Conservation (phyloP, 495 filamentous ascomycete species). For the Aspergillus ellipticus region DNA sequence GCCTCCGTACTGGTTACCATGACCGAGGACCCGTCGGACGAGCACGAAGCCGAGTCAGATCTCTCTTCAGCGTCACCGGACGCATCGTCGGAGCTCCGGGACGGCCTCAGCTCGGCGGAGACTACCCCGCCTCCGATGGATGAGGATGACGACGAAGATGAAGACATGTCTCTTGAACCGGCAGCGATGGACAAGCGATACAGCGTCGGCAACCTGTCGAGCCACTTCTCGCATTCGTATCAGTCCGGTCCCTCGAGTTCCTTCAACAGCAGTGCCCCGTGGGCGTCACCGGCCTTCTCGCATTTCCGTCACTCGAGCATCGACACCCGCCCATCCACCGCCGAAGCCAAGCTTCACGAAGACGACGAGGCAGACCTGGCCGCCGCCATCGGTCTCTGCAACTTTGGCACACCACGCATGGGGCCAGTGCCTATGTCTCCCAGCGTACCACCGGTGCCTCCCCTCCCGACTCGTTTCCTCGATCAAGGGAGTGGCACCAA, state of each 20-base stretch:
- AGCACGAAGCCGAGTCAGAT: constrained; percentile 67
- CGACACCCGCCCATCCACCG: constrained; percentile 60
- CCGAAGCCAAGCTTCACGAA: constrained; percentile 52
- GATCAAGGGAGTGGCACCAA: constrained; percentile 32
- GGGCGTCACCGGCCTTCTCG: constrained; percentile 45
- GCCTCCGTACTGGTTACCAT: constrained; percentile 92
- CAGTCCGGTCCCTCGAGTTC: constrained; percentile 67
- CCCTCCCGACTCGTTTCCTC: constrained; percentile 60
- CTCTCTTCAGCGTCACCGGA: constrained; percentile 77
- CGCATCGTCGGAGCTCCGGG: constrained; percentile 70
- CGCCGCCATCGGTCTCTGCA: constrained; percentile 89
- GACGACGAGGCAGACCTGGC: constrained; percentile 70
- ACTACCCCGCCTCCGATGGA: constrained; percentile 54
- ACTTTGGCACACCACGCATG: constrained; percentile 76
- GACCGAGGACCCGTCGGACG: constrained; percentile 64
- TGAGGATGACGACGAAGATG: constrained; percentile 42
- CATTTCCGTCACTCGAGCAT: constrained; percentile 53
- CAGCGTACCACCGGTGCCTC: constrained; percentile 83
- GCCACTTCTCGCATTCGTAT: constrained; percentile 73
- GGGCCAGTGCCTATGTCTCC: constrained; percentile 65
- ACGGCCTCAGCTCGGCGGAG: constrained; percentile 58
- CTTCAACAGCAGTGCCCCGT: constrained; percentile 42
- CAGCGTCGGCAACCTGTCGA: constrained; percentile 58
- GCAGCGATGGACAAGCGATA: constrained; percentile 38
- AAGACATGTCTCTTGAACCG: constrained; percentile 40